Base-by-base conservation (phyloP, 108 stramenopile species). In the Nitzschia sp. region DNA sequence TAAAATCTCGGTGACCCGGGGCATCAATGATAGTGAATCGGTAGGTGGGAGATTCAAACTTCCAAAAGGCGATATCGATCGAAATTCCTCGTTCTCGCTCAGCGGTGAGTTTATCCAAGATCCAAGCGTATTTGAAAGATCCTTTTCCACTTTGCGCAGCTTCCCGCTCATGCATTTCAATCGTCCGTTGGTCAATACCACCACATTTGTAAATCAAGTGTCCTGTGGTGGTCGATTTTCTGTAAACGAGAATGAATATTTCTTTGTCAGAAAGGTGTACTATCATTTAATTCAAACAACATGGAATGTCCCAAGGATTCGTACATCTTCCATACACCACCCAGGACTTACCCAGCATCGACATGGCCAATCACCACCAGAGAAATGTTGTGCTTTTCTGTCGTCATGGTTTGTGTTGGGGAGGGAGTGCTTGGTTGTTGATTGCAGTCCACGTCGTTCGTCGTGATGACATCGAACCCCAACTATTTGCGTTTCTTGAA, bases 131-230 rank as follows among this genome's bases (percentile, higher is more conserved):
- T 78, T 95, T 96, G 89, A 92, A 97, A 19, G 94, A 91, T 25
- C 81, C 82, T 81, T 95, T 96, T 41, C 96, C 97, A 21, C 92
- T 74, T 79, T 96, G 92, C 58, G 82, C 87, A 41, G 95, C 93
- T 84, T 98, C 95, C 78, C 92, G 92, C 83, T 97, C 96, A 76
- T 81, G 96, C 87, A 94, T 92, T 80, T 96, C 97, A 67, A 98
- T 95, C 34, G 94, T 93, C 63, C 87, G 88, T 80, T 97, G 87
- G 79, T 97, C 95, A 69, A 96, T 93, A 58, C 86, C 86, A 46
- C 90, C 89, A 70, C 84, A 80, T 64, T 87, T 83, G 85, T 93
- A 95, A 69, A 98, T 93, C 66, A 98, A 74, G 70, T 96, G 95
- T 57, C 96, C 97, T 17, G 92, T 92, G 62, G 94, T 94, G 53